Percentiles rank a stretch among this genome's conserved stretches.
Conservation (phyloP, 345 rosid species). For the Boechera stricta region DNA sequence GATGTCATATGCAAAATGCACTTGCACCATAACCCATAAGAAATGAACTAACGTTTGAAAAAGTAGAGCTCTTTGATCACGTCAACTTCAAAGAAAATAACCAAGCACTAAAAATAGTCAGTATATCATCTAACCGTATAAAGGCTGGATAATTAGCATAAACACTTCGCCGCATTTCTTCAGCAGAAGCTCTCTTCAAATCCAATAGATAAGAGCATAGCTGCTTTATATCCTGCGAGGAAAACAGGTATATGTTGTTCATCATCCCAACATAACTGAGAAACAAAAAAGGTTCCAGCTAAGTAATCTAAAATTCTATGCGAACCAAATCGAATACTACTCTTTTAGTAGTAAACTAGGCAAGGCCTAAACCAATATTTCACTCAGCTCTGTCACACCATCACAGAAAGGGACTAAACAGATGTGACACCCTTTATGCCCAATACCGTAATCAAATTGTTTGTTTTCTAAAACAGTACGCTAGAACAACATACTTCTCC, state of each 20-base stretch:
- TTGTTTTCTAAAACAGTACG: background rate
- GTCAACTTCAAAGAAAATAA: conserved; percentile 14
- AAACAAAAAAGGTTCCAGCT: background rate
- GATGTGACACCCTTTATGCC: background rate
- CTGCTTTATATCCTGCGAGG: conserved; percentile 82
- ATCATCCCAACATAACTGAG: background rate
- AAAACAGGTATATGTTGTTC: conserved; percentile 3
- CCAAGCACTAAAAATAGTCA: conserved; percentile 14
- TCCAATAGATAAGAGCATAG: conserved; percentile 82
- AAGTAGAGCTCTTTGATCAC: conserved; percentile 7
- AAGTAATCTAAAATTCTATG: background rate
- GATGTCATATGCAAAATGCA: conserved; percentile 16
- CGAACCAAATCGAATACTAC: background rate
- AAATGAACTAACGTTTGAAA: background rate
- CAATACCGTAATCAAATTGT: background rate
- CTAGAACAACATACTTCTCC: background rate
- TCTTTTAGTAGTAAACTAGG: background rate
- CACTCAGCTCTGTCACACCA: conserved; percentile 7
- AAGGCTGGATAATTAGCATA: conserved; percentile 98
- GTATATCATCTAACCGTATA: conserved; percentile 65
- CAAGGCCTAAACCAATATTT: background rate
- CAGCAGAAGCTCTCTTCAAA: conserved; percentile 97
- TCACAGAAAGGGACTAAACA: background rate
- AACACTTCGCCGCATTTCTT: conserved; percentile 97
- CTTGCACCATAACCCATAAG: conserved; percentile 11